phyloP scores from a whole-genome alignment of 768 basidiomycete genomes.

The Collybiopsis luxurians region DNA sequence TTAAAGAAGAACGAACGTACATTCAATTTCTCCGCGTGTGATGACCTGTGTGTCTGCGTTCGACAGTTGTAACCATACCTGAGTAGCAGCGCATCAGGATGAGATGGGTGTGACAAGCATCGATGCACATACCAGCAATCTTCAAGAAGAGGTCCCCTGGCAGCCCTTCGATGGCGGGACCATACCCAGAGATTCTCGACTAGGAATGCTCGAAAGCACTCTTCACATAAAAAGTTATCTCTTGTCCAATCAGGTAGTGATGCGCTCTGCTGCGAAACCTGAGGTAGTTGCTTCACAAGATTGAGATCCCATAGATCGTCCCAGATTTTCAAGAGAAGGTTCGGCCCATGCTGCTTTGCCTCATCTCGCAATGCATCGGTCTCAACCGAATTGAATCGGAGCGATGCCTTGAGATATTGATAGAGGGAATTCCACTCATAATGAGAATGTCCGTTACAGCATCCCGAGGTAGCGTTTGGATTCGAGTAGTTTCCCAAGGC shows the following conservation, averaged over 20 bases:
- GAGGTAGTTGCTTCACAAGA: not conserved
- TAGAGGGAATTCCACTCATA: not conserved
- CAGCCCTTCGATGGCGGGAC: not conserved
- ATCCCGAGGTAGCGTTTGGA: too few relatives aligned
- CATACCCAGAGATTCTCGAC: conserved; percentile 11
- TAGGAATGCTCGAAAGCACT: conserved; percentile 10
- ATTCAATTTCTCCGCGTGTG: conserved; percentile 1
- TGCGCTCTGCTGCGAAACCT: not conserved
- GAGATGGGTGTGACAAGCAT: not conserved
- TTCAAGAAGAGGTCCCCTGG: not conserved
- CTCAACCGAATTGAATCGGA: not conserved
- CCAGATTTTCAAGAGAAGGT: not conserved
- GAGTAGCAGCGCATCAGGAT: not conserved
- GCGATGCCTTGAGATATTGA: not conserved
- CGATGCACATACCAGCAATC: not conserved
- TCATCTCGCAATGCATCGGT: not conserved
- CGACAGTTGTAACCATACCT: conserved; percentile 9
- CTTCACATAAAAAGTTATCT: conserved; percentile 5
- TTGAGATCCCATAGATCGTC: not conserved
- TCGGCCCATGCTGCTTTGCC: not conserved
- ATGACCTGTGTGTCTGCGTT: not conserved
- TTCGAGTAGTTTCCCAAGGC: too few relatives aligned
- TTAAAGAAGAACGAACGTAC: not conserved
- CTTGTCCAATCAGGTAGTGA: not conserved
- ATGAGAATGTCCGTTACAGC: not conserved